Evolutionary conservation across 2,329 filamentous ascomycete genomes (phyloP).

Genomic region (Trichoderma asperellum): DNA sequence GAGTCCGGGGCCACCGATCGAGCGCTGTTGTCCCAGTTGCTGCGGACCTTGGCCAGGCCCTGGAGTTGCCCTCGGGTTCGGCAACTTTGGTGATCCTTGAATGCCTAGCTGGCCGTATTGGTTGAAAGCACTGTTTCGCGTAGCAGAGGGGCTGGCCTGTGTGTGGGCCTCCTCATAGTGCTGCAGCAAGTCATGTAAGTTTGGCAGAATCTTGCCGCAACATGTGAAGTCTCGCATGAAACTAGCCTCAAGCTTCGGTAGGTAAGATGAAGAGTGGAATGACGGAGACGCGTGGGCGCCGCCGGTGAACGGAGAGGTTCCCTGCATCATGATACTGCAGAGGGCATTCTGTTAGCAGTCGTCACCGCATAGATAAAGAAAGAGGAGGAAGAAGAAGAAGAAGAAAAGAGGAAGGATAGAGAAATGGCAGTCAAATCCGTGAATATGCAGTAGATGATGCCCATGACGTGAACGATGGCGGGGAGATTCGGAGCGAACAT

Average conservation of each 20-base stretch:
- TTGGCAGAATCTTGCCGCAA: slow-evolving; percentile 86
- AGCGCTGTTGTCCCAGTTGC: slow-evolving; percentile 43
- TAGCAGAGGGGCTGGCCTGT: slow-evolving; percentile 57
- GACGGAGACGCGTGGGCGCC: slow-evolving; percentile 82
- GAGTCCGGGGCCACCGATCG: slow-evolving; percentile 39
- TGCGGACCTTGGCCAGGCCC: slow-evolving; percentile 38
- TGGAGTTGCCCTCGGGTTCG: slow-evolving; percentile 41
- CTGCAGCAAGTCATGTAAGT: slow-evolving; percentile 90
- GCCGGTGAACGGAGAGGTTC: slow-evolving; percentile 81
- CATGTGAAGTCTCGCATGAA: slow-evolving; percentile 98
- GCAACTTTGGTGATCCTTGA: slow-evolving; percentile 40
- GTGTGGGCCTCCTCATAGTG: slow-evolving; percentile 97
- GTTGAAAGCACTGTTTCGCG: slow-evolving; percentile 47
- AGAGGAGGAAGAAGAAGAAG: background rate
- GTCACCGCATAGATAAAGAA: background rate
- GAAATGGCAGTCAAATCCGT: background rate
- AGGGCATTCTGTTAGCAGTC: slow-evolving; percentile 9
- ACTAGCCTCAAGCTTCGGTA: slow-evolving; percentile 93
- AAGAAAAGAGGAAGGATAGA: background rate
- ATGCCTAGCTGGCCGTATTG: slow-evolving; percentile 46
- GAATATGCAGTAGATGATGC: background rate
- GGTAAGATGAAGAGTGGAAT: slow-evolving; percentile 93
- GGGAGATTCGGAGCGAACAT: background rate
- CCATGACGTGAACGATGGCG: slow-evolving; percentile 17
- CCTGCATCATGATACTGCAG: slow-evolving; percentile 87